Conservation (phyloP, 352 stramenopile genomes). For the Phytophthora cactorum region DNA sequence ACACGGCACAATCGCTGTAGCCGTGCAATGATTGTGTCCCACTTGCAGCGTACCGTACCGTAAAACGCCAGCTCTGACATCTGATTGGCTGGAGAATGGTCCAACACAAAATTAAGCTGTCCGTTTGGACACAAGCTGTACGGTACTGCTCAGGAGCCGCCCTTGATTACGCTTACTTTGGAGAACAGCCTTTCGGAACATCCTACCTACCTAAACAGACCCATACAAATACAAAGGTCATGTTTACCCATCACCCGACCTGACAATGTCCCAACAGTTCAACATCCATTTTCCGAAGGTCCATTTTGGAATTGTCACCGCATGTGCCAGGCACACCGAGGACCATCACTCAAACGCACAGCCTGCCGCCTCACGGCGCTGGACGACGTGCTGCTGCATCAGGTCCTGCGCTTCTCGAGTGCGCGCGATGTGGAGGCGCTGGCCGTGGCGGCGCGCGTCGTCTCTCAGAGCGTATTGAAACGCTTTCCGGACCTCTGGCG, state of each 20-base stretch:
- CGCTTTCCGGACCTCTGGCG: constrained; percentile 65
- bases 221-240: constrained; percentile 5
- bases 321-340: constrained; percentile 25
- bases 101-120: neutral
- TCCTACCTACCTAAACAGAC: neutral
- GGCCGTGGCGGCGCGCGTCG: constrained; percentile 45
- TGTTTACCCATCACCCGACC: constrained; percentile 18
- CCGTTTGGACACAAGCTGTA: neutral
- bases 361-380: constrained; percentile 37
- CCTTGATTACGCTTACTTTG: constrained; percentile 3
- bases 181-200: constrained; percentile 4
- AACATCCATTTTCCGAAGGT: constrained; percentile 12
- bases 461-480: constrained; percentile 50
- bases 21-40: neutral
- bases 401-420: constrained; percentile 43
- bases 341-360: constrained; percentile 23
- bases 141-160: neutral
- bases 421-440: constrained; percentile 62
- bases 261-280: constrained; percentile 22
- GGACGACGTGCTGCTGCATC: constrained; percentile 58
- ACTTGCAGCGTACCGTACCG: neutral
- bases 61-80: neutral
- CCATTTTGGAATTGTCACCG: constrained; percentile 26
- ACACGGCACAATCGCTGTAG: neutral
- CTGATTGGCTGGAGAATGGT: neutral